Percentiles rank a stretch among this genome's conserved stretches.
Conservation (phyloP, 768 basidiomycete species). For the Hydnomerulius pinastri region DNA sequence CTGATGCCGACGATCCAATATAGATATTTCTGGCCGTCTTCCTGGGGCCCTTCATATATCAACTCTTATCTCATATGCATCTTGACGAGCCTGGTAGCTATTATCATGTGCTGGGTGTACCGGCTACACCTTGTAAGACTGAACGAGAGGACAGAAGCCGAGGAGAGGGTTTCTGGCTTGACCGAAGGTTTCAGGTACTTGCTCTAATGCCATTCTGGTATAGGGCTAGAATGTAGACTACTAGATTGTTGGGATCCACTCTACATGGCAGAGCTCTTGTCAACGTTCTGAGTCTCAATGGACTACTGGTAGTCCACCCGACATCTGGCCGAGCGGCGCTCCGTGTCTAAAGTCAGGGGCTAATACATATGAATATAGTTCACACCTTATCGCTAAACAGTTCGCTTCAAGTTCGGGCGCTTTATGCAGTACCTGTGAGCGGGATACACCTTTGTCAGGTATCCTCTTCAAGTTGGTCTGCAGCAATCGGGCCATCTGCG, state of each 20-base stretch:
- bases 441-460: no score
- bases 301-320: no score
- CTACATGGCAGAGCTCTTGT: no score
- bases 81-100: slow-evolving; percentile 48
- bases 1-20: background rate
- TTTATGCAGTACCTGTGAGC: no score
- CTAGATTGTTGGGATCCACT: no score
- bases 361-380: no score
- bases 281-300: no score
- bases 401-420: background rate
- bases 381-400: background rate
- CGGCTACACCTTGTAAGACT: slow-evolving; percentile 41
- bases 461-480: no score
- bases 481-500: background rate
- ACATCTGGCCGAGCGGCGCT: no score
- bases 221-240: background rate
- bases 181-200: slow-evolving; percentile 47
- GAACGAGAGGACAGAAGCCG: slow-evolving; percentile 40
- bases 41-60: slow-evolving; percentile 70
- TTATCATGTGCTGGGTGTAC: slow-evolving; percentile 51
- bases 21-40: slow-evolving; percentile 65
- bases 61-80: slow-evolving; percentile 78
- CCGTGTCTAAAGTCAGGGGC: no score
- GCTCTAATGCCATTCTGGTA: slow-evolving; percentile 31
- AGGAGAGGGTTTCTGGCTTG: slow-evolving; percentile 37